phyloP scores from a whole-genome alignment of 2,329 filamentous ascomycete species.

The Trichoderma sp. region DNA sequence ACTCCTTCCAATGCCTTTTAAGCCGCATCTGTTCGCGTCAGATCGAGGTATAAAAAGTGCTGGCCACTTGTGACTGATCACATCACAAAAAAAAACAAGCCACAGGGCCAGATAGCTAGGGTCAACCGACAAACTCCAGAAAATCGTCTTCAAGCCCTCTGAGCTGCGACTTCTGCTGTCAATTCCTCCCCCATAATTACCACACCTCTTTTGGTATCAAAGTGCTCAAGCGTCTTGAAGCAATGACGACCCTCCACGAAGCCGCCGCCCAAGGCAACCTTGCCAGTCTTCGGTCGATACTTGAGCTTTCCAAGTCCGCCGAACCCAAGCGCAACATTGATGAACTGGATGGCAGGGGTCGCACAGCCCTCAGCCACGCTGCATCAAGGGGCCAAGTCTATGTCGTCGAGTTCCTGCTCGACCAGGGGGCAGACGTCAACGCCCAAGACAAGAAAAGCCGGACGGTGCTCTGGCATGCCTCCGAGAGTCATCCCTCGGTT shows the following conservation, averaged over 20 bases:
- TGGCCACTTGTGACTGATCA: too few species aligned
- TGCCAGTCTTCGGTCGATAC: not conserved
- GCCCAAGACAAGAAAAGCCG: conserved; percentile 6
- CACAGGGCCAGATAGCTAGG: too few species aligned
- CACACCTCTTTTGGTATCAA: not conserved
- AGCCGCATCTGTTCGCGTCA: too few species aligned
- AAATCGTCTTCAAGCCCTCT: too few species aligned
- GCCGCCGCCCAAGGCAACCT: conserved; percentile 9
- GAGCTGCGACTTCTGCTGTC: too few species aligned
- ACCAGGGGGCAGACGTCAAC: conserved; percentile 9
- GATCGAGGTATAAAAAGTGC: too few species aligned
- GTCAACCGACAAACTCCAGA: too few species aligned
- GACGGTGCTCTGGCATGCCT: conserved; percentile 12
- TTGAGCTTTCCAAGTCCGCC: not conserved
- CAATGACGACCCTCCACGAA: conserved; percentile 11
- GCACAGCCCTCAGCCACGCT: conserved; percentile 2
- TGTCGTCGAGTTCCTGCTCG: conserved; percentile 9
- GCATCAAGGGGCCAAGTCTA: not conserved
- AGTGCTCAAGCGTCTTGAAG: not conserved
- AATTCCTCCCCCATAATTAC: not conserved
- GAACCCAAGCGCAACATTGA: conserved; percentile 4
- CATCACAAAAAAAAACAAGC: too few species aligned
- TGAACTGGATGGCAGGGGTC: conserved; percentile 2
- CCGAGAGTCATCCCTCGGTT: not conserved
- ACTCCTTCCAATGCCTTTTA: too few species aligned